Conservation (phyloP, 78 protist species). For the Dictyostelium brefeldianum region DNA sequence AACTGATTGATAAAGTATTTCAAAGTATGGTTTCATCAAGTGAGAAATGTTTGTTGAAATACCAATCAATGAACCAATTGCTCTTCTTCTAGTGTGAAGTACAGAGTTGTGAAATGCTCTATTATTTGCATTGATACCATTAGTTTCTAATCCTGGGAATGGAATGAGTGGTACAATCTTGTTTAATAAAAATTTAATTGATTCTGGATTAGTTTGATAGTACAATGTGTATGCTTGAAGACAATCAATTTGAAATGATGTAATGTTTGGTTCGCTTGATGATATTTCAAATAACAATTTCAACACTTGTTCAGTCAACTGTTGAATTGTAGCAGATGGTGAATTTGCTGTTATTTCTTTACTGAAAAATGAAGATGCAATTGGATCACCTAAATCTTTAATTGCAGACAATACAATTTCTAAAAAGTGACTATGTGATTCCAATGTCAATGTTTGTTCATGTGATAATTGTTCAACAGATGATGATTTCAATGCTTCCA, state of each 20-base stretch:
- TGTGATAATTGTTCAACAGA: background rate
- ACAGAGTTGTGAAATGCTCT: background rate
- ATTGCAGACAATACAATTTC: background rate
- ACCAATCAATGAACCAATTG: slow-evolving; percentile 18
- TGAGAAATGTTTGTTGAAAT: slow-evolving; percentile 1
- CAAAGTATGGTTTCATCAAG: slow-evolving; percentile 31
- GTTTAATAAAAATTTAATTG: slow-evolving; percentile 34
- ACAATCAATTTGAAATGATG: slow-evolving; percentile 76
- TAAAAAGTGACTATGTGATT: slow-evolving; percentile 31
- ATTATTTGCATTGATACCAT: background rate
- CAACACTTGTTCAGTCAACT: slow-evolving; percentile 17
- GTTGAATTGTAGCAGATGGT: background rate
- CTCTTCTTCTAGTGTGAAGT: slow-evolving; percentile 46
- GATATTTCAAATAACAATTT: background rate
- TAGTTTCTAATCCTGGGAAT: background rate
- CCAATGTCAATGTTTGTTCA: slow-evolving; percentile 52
- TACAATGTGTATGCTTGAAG: slow-evolving; percentile 22
- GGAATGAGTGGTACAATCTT: slow-evolving; percentile 51
- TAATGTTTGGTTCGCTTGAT: slow-evolving; percentile 38
- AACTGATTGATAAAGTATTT: slow-evolving; percentile 19
- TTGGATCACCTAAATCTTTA: background rate
- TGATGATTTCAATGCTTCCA: background rate
- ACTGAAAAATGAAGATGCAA: background rate
- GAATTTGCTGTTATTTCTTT: background rate
- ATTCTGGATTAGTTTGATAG: slow-evolving; percentile 42